Evolutionary conservation across 495 filamentous ascomycete species (phyloP).

Genomic region (Corynascus novoguineensis): DNA sequence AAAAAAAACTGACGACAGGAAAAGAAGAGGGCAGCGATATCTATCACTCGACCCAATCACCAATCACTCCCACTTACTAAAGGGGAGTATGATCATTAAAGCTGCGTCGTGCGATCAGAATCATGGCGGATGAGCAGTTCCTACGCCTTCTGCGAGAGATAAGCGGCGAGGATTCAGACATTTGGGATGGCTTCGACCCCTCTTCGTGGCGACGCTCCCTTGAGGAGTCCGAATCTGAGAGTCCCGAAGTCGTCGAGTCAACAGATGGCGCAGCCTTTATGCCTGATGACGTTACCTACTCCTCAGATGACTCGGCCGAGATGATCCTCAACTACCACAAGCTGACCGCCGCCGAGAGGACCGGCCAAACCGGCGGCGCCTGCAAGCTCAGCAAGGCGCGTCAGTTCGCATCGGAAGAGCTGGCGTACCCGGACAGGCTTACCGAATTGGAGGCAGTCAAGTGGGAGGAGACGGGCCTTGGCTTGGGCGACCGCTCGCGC

Average conservation of each 20-base stretch:
- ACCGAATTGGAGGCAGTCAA: constrained; percentile 18
- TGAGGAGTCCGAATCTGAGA: background rate
- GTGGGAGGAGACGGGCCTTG: constrained; percentile 23
- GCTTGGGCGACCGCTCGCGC: constrained; percentile 25
- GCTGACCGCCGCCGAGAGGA: constrained; percentile 4
- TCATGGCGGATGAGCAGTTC: constrained; percentile 11
- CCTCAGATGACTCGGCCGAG: constrained; percentile 17
- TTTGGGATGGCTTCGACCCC: constrained; percentile 20
- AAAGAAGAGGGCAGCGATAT: background rate
- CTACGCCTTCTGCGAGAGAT: constrained; percentile 11
- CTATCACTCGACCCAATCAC: background rate
- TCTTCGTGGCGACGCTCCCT: constrained; percentile 12
- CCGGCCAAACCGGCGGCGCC: background rate
- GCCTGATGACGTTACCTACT: background rate
- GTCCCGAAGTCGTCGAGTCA: background rate
- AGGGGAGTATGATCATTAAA: background rate
- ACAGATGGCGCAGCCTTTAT: background rate
- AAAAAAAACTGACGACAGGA: background rate
- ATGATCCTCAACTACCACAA: constrained; percentile 20
- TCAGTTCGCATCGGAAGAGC: constrained; percentile 12
- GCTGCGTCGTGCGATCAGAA: background rate
- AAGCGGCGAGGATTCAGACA: constrained; percentile 7
- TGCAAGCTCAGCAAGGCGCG: constrained; percentile 24
- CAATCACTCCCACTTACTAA: background rate
- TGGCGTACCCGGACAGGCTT: constrained; percentile 6